These are phyloP conservation scores for Ustilago xerochloae DNA, from an alignment of 1,284 basidiomycete genomes.

Conservation along the genomic window DNA sequence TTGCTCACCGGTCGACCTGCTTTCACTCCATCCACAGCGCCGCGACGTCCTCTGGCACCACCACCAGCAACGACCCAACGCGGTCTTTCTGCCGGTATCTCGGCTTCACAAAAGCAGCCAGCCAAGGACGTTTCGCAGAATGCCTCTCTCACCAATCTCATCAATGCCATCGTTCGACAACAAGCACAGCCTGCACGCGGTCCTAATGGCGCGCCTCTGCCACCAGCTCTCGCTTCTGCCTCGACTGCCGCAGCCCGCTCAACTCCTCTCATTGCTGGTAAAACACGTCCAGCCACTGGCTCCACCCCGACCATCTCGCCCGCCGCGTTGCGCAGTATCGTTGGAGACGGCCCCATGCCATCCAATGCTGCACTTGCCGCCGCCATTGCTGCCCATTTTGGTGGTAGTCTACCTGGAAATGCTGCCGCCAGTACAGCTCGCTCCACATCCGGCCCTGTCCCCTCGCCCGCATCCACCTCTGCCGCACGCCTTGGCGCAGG, in stretches of 20 bases:
- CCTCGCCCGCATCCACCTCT: background rate
- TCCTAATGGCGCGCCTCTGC: slow-evolving; percentile 42
- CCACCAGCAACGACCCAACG: background rate
- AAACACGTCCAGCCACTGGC: slow-evolving; percentile 7
- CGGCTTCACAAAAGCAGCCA: background rate
- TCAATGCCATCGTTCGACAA: slow-evolving; percentile 42
- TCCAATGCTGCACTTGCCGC: slow-evolving; percentile 48
- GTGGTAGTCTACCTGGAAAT: slow-evolving; percentile 27
- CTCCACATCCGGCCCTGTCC: slow-evolving; percentile 1
- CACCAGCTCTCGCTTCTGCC: slow-evolving; percentile 15
- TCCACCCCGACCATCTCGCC: slow-evolving; percentile 19
- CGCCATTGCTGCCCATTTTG: slow-evolving; percentile 48
- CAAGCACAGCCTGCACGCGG: slow-evolving; percentile 42
- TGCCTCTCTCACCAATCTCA: slow-evolving; percentile 30
- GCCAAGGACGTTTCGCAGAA: slow-evolving; percentile 12
- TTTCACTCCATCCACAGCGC: slow-evolving; percentile 7
- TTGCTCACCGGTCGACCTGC: slow-evolving; percentile 13
- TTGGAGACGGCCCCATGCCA: slow-evolving; percentile 49
- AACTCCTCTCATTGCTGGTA: background rate
- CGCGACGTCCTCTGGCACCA: slow-evolving; percentile 8
- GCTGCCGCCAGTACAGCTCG: slow-evolving; percentile 5
- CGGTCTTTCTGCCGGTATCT: background rate
- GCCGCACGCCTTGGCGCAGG: background rate
- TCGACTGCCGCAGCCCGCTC: slow-evolving; percentile 2
- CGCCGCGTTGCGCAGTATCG: slow-evolving; percentile 36